A percentile compares a stretch with the other conserved stretches of the same genome.
Conservation (phyloP, 441 rosid genomes). For the Euphorbia celastroides region DNA sequence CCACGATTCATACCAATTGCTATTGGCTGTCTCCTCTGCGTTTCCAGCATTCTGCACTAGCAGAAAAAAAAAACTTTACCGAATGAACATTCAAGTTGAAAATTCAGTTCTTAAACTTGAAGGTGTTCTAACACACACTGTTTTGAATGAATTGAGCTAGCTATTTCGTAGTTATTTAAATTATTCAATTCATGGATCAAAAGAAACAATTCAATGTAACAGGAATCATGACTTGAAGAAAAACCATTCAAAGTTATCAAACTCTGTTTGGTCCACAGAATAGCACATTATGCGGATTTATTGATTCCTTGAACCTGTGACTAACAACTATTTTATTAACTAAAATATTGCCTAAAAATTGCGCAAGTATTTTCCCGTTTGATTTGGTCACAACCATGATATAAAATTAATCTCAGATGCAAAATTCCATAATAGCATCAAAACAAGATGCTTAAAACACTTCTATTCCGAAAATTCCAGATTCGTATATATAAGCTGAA, state of each 20-base stretch:
- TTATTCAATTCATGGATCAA: slow-evolving; percentile 8
- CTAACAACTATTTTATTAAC: slow-evolving; percentile 9
- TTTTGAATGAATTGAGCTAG: neutral
- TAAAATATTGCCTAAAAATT: slow-evolving; percentile 1
- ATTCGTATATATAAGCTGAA: slow-evolving; percentile 12
- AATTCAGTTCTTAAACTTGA: neutral
- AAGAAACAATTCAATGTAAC: slow-evolving; percentile 9
- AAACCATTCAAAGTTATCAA: slow-evolving; percentile 7
- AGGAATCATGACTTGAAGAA: slow-evolving; percentile 7
- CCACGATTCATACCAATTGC: slow-evolving; percentile 40
- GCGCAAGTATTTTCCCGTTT: slow-evolving; percentile 12
- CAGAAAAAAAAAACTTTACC: slow-evolving; percentile 16
- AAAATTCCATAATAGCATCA: slow-evolving; percentile 19
- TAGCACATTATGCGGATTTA: slow-evolving; percentile 8
- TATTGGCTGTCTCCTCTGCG: slow-evolving; percentile 35
- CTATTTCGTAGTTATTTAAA: neutral
- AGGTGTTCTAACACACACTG: neutral
- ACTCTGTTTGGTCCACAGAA: slow-evolving; percentile 13
- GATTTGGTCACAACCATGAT: slow-evolving; percentile 15
- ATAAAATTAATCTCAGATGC: slow-evolving; percentile 20
- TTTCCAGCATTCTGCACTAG: slow-evolving; percentile 62
- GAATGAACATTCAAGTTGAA: neutral
- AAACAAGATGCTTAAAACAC: slow-evolving; percentile 2
- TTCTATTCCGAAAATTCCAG: neutral
- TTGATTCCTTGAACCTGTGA: neutral